Conservation (phyloP, 352 stramenopile species). For the Phytophthora tubulina region DNA sequence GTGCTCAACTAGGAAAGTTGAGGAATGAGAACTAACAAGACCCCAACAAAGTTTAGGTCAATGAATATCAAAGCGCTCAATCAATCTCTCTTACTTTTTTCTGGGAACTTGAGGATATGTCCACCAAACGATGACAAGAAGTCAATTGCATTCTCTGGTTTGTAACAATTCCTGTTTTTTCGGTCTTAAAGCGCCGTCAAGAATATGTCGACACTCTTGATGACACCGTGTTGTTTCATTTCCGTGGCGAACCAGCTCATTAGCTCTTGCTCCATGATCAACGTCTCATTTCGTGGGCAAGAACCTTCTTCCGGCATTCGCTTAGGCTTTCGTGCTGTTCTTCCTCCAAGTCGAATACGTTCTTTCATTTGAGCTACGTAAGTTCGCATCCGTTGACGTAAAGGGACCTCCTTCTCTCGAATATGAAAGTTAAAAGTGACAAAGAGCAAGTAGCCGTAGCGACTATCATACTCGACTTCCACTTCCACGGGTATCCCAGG, state of each 20-base stretch:
- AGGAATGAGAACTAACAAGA: slow-evolving; percentile 10
- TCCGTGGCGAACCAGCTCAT: slow-evolving; percentile 63
- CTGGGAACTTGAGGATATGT: not conserved
- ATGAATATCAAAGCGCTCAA: not conserved
- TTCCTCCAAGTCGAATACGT: slow-evolving; percentile 17
- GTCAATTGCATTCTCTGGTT: no score
- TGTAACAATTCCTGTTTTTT: not conserved
- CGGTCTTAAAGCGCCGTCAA: slow-evolving; percentile 15
- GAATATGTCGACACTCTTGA: slow-evolving; percentile 43
- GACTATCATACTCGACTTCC: slow-evolving; percentile 74
- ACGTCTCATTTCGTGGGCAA: slow-evolving; percentile 37
- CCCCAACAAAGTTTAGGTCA: not conserved
- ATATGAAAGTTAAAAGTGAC: slow-evolving; percentile 61
- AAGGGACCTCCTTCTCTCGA: slow-evolving; percentile 29
- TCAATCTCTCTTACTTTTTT: not conserved
- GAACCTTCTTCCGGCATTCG: not conserved
- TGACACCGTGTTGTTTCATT: slow-evolving; percentile 65
- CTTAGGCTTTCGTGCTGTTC: slow-evolving; percentile 22
- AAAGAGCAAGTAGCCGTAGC: slow-evolving; percentile 62
- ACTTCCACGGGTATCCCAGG: slow-evolving; percentile 71
- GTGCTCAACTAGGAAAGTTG: slow-evolving; percentile 6
- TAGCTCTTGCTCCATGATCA: slow-evolving; percentile 54
- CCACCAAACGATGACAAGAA: no score
- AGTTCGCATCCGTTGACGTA: slow-evolving; percentile 7
- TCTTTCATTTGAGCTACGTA: slow-evolving; percentile 24